These are phyloP conservation scores for Exophiala sp. DNA, from an alignment of 2,329 filamentous ascomycete species.

Conservation along the genomic window DNA sequence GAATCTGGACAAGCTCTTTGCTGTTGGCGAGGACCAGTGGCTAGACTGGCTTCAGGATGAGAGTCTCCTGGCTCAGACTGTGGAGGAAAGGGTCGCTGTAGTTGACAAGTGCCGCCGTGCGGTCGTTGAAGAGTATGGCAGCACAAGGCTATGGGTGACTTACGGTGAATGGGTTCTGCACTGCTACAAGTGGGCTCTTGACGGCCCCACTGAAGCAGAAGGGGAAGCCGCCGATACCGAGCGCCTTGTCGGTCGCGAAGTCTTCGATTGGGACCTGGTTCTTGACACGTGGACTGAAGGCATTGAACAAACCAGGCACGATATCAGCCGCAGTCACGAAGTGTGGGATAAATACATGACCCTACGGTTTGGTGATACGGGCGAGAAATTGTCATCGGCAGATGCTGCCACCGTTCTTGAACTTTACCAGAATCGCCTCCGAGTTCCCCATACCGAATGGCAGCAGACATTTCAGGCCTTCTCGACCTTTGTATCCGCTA, in stretches of 20 bases:
- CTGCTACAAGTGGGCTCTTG: conserved; percentile 49
- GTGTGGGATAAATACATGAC: conserved; percentile 58
- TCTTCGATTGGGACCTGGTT: conserved; percentile 54
- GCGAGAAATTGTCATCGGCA: conserved; percentile 43
- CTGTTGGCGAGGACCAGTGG: conserved; percentile 59
- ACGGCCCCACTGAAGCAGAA: conserved; percentile 37
- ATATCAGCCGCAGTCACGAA: conserved; percentile 55
- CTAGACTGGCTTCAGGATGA: conserved; percentile 59
- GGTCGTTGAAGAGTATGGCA: conserved; percentile 56
- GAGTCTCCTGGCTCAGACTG: conserved; percentile 49
- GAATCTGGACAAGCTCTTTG: conserved; percentile 57
- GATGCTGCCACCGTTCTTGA: conserved; percentile 46
- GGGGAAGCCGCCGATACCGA: conserved; percentile 45
- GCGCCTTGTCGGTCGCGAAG: conserved; percentile 51
- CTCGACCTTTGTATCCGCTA: conserved; percentile 54
- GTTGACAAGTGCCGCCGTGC: conserved; percentile 56
- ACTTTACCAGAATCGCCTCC: conserved; percentile 51
- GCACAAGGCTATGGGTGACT: conserved; percentile 55
- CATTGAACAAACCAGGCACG: conserved; percentile 53
- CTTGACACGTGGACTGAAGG: conserved; percentile 53
- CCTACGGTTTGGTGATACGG: conserved; percentile 49
- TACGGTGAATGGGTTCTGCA: conserved; percentile 57
- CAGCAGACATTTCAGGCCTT: conserved; percentile 54
- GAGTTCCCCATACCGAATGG: conserved; percentile 55
- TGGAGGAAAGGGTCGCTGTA: conserved; percentile 53